phyloP scores from a whole-genome alignment of 768 basidiomycete genomes.

The Mycena vulgaris region DNA sequence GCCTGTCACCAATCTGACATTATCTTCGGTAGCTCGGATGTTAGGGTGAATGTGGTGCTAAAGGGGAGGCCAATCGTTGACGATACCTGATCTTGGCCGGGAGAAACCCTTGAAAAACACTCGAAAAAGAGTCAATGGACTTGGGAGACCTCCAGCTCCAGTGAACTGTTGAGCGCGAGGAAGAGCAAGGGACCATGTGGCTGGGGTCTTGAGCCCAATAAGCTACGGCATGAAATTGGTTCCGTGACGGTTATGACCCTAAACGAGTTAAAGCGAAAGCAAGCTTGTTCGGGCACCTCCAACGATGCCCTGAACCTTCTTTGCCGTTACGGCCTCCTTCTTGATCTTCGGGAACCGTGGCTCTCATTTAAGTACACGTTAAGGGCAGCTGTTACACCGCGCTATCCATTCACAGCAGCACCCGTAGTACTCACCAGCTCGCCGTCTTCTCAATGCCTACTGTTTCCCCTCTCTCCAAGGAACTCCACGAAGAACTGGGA shows the following conservation, averaged over 20 bases:
- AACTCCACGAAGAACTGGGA: conserved; percentile 62
- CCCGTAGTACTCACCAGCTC: not conserved
- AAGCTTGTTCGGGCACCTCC: not conserved
- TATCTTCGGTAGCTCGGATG: no score
- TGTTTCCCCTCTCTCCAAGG: conserved; percentile 43
- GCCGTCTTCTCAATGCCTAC: conserved; percentile 21
- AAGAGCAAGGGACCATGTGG: no score
- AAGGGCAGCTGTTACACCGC: conserved; percentile 15
- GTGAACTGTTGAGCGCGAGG: no score
- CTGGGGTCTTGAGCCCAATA: no score
- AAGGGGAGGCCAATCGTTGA: no score
- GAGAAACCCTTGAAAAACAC: no score
- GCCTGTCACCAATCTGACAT: no score
- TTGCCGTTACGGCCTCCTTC: not conserved
- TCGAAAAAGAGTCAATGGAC: no score
- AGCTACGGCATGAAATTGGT: not conserved
- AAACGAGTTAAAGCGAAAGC: not conserved
- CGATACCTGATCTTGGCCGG: no score
- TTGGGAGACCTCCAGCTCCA: no score
- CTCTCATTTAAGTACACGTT: conserved; percentile 16
- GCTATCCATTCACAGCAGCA: not conserved
- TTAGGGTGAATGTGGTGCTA: no score
- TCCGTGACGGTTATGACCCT: no score
- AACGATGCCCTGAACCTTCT: not conserved
- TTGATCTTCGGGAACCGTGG: conserved; percentile 12